Percentiles rank a stretch among this genome's conserved stretches.
These are phyloP conservation scores for Sugiyamaella xylanicola DNA, from an alignment of 1,139 yeast species.

Conservation along the genomic window DNA sequence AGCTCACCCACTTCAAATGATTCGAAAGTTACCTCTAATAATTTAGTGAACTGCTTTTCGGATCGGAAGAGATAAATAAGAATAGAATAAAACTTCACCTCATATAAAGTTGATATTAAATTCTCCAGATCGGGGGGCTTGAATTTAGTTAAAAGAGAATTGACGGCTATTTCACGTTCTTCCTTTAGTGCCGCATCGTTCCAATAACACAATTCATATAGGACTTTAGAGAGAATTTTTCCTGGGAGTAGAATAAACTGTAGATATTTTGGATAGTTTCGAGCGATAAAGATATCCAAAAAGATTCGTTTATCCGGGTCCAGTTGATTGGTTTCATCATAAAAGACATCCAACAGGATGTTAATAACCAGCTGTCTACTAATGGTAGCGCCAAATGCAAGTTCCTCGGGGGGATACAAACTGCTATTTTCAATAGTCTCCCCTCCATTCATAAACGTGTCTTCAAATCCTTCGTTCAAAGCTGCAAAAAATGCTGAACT, in stretches of 20 bases:
- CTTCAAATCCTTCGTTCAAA: constrained; percentile 79
- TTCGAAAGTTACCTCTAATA: constrained; percentile 49
- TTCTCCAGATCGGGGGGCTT: constrained; percentile 54
- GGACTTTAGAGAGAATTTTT: constrained; percentile 51
- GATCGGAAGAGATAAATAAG: constrained; percentile 59
- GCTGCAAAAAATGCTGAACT: constrained; percentile 63
- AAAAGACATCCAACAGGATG: constrained; percentile 56
- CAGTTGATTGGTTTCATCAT: constrained; percentile 41
- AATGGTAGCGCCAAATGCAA: constrained; percentile 41
- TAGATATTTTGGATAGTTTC: constrained; percentile 76
- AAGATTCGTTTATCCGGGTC: constrained; percentile 37
- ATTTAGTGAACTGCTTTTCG: constrained; percentile 55
- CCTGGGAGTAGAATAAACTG: constrained; percentile 77
- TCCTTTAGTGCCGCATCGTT: constrained; percentile 44
- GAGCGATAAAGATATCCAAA: constrained; percentile 67
- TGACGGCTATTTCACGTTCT: constrained; percentile 75
- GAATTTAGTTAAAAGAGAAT: constrained; percentile 63
- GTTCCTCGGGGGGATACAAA: constrained; percentile 30
- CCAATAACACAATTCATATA: constrained; percentile 54
- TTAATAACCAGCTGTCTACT: constrained; percentile 70
- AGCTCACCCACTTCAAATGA: constrained; percentile 20
- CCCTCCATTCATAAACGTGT: constrained; percentile 56
- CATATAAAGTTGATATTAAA: constrained; percentile 54
- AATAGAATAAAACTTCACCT: constrained; percentile 59
- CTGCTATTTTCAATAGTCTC: constrained; percentile 19